Conservation (phyloP, 2,329 filamentous ascomycete species). For the Cladosporium colombiae region DNA sequence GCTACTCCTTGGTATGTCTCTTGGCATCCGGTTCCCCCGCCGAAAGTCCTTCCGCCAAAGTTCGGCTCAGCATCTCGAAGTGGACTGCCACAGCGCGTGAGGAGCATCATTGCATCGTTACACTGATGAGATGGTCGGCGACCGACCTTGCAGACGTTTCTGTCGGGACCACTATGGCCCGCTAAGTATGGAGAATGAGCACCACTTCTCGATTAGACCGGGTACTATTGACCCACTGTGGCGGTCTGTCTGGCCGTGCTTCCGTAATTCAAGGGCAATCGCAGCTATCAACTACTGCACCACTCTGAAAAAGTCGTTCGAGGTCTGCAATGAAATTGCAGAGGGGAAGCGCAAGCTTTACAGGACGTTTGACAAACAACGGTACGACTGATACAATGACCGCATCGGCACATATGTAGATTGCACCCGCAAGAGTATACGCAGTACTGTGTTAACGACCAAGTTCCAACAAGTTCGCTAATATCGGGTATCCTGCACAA, state of each 20-base stretch:
- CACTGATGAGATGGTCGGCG: neutral
- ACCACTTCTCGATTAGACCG: neutral
- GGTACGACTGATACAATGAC: slow-evolving; percentile 7
- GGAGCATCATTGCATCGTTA: neutral
- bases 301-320: neutral
- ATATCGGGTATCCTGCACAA: neutral
- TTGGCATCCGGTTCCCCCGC: neutral
- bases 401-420: neutral
- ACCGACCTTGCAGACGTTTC: neutral
- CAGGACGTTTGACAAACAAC: neutral
- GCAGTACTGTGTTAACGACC: neutral
- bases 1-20: slow-evolving; percentile 4
- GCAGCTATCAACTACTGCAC: neutral
- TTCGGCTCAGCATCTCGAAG: slow-evolving; percentile 5
- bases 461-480: neutral
- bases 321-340: neutral
- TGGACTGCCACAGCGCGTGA: neutral
- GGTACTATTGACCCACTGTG: slow-evolving; percentile 1
- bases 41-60: neutral
- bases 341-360: neutral
- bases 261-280: neutral
- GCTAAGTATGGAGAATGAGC: neutral
- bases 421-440: neutral
- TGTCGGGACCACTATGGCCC: neutral
- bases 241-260: slow-evolving; percentile 4